phyloP scores from a whole-genome alignment of 345 rosid species.

The Syzygium oleosum region DNA sequence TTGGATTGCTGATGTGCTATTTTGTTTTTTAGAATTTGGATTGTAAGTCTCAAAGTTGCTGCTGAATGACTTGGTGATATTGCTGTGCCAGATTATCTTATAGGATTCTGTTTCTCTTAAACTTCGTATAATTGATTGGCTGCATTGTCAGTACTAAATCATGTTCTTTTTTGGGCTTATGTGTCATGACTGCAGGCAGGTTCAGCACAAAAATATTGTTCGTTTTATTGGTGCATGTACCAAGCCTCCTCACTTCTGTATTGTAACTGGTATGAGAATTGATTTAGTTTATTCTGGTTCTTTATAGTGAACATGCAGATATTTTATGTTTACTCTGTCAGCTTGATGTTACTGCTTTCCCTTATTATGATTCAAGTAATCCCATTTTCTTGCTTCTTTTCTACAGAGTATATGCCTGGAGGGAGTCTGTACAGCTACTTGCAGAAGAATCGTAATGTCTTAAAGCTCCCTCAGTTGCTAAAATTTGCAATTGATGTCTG shows the following conservation, averaged over 20 bases:
- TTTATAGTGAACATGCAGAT: not conserved
- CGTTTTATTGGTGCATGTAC: constrained; percentile 67
- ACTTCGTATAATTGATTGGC: not conserved
- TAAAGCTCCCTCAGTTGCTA: constrained; percentile 46
- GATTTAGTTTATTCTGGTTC: not conserved
- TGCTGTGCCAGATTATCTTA: not conserved
- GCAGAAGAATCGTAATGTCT: constrained; percentile 42
- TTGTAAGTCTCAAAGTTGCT: not conserved
- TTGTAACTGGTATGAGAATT: constrained; percentile 49
- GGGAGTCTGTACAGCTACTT: constrained; percentile 66
- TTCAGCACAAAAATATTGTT: constrained; percentile 55
- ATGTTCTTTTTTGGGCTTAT: not conserved
- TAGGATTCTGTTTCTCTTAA: not conserved
- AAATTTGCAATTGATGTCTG: constrained; percentile 63
- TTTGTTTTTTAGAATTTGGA: not conserved
- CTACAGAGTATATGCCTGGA: constrained; percentile 73
- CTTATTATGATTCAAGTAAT: not conserved
- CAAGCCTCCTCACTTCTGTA: constrained; percentile 46
- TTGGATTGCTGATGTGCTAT: not conserved
- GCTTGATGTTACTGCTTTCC: not conserved
- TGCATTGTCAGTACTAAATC: not conserved
- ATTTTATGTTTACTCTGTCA: not conserved
- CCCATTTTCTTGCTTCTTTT: not conserved
- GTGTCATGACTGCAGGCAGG: constrained; percentile 38
- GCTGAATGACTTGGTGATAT: not conserved